Evolutionary conservation across 352 stramenopile genomes (phyloP).

Genomic region (Globisporangium ultimum): DNA sequence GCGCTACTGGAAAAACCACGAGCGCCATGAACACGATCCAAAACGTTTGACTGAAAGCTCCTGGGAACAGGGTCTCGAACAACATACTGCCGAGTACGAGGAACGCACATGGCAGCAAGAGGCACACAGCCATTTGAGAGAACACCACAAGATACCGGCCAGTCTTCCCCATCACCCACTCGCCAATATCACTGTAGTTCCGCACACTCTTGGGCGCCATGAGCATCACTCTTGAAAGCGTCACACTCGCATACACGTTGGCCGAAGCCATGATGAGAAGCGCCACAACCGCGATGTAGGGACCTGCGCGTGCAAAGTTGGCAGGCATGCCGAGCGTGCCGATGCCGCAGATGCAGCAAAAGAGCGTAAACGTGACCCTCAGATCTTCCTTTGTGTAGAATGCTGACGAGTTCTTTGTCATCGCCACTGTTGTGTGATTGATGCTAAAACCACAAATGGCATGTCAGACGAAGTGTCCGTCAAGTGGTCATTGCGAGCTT

Average conservation of each 20-base stretch:
- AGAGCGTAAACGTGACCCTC: background rate
- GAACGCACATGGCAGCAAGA: constrained; percentile 44
- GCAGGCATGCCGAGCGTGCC: constrained; percentile 23
- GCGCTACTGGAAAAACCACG: constrained; percentile 27
- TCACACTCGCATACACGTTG: constrained; percentile 45
- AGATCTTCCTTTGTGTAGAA: constrained; percentile 10
- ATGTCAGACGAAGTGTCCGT: no score
- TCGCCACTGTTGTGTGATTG: background rate
- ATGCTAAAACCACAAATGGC: no score
- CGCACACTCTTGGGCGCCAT: constrained; percentile 34
- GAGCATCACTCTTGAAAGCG: constrained; percentile 46
- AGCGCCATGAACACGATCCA: constrained; percentile 49
- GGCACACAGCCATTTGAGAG: constrained; percentile 40
- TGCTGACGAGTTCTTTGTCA: constrained; percentile 3
- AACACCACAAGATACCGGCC: constrained; percentile 38
- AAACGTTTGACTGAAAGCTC: constrained; percentile 34
- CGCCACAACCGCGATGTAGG: constrained; percentile 31
- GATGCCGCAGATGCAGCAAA: background rate
- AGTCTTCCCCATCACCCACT: constrained; percentile 37
- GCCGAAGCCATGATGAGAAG: constrained; percentile 47
- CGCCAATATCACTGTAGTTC: constrained; percentile 45
- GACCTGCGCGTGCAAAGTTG: constrained; percentile 53
- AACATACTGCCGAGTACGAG: constrained; percentile 49
- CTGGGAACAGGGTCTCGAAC: constrained; percentile 44
- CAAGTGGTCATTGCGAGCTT: no score